Percentiles rank a stretch among this genome's conserved stretches.
phyloP scores from a whole-genome alignment of 345 rosid species.

The Rhodamnia argentea region DNA sequence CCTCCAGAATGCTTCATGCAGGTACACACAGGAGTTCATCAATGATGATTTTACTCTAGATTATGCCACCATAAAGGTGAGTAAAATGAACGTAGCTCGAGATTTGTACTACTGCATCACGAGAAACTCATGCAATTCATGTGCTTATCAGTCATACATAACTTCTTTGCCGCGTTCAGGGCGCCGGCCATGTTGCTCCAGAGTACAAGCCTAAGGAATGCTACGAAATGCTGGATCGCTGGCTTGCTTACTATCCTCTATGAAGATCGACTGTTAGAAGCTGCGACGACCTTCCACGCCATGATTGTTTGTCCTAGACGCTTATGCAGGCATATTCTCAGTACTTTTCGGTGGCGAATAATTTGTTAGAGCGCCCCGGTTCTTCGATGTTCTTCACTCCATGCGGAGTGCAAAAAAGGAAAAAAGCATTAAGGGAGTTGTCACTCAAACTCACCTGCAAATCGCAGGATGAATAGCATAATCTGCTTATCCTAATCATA shows the following conservation, averaged over 20 bases:
- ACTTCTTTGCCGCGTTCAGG: constrained; percentile 1
- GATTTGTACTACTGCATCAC: neutral
- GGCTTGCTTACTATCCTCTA: constrained; percentile 5
- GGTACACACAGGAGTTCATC: constrained; percentile 13
- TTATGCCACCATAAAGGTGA: constrained; percentile 13
- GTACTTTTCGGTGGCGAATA: neutral
- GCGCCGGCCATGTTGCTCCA: constrained; percentile 20
- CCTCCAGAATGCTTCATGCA: neutral
- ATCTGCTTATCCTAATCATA: neutral
- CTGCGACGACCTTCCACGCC: neutral
- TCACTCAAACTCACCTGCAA: neutral
- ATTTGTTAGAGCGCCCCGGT: neutral
- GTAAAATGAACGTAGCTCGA: neutral
- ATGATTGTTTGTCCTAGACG: neutral
- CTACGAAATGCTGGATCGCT: constrained; percentile 10
- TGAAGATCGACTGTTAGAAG: neutral
- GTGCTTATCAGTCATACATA: neutral
- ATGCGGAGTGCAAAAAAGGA: neutral
- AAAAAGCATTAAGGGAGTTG: neutral
- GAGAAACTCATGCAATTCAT: neutral
- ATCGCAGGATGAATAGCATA: neutral
- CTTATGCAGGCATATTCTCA: neutral
- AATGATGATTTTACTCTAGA: constrained; percentile 1
- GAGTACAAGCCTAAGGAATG: constrained; percentile 20
- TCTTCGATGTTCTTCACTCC: neutral